Evolutionary conservation across 2,329 filamentous ascomycete species (phyloP).

Genomic region (Cercospora zeae-maydis): DNA sequence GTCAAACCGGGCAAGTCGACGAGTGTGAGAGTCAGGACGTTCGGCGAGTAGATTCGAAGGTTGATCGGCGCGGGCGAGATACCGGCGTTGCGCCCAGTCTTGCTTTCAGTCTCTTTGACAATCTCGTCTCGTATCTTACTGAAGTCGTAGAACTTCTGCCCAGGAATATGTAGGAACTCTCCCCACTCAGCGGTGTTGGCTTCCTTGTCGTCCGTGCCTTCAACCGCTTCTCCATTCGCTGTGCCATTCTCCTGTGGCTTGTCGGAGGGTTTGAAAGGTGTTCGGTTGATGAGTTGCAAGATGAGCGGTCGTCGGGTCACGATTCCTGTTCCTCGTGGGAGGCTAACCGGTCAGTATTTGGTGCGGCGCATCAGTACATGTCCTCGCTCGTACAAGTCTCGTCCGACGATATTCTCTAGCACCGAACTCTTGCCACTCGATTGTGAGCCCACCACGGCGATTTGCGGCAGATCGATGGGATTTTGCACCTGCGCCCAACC

Average conservation of each 20-base stretch:
- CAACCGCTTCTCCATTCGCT: conserved; percentile 65
- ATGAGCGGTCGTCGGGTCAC: conserved; percentile 94
- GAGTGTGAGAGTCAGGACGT: conserved; percentile 92
- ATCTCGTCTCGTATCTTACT: conserved; percentile 98
- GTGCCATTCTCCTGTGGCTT: conserved; percentile 69
- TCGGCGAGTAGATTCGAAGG: conserved; percentile 95
- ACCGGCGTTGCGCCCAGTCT: conserved; percentile 92
- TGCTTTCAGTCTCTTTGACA: conserved; percentile 89
- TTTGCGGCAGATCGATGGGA: conserved; percentile 97
- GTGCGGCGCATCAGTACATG: neutral
- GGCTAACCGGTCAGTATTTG: conserved; percentile 50
- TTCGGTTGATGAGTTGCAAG: conserved; percentile 93
- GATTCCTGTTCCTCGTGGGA: conserved; percentile 96
- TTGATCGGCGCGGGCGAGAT: conserved; percentile 98
- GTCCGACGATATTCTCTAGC: conserved; percentile 95
- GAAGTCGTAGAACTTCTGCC: conserved; percentile 97
- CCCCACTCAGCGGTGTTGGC: conserved; percentile 96
- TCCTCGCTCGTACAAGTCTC: conserved; percentile 81
- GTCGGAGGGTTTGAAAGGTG: conserved; percentile 45
- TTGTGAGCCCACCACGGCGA: conserved; percentile 96
- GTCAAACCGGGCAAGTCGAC: conserved; percentile 96
- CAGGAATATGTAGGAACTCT: conserved; percentile 96
- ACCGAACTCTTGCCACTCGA: conserved; percentile 99
- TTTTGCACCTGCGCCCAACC: conserved; percentile 75
- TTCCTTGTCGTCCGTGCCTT: conserved; percentile 71